phyloP scores from a whole-genome alignment of 2,329 filamentous ascomycete genomes.

The Colletotrichum higginsianum region DNA sequence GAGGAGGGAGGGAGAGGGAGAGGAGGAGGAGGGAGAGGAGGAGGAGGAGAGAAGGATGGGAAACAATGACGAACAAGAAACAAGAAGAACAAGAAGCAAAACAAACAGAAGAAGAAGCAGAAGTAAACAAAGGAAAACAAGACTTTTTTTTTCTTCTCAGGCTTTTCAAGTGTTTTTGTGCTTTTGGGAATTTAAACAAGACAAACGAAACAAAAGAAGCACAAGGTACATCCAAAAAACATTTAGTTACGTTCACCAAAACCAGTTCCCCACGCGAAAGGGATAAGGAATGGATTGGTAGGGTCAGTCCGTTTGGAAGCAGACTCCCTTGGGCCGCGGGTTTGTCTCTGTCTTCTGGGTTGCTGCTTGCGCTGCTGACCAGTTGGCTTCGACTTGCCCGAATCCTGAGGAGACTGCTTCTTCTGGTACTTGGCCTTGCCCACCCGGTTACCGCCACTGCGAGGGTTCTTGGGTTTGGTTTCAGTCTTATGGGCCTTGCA shows the following conservation, averaged over 20 bases:
- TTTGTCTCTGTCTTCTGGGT: background rate
- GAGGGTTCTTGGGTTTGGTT: background rate
- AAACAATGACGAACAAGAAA: background rate
- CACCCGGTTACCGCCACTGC: background rate
- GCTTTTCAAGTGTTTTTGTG: conserved; percentile 22
- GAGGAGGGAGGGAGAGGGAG: too few relatives aligned
- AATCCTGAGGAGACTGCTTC: background rate
- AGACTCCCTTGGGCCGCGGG: background rate
- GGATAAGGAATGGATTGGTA: background rate
- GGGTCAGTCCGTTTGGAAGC: background rate
- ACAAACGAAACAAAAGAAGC: background rate
- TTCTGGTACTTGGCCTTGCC: background rate
- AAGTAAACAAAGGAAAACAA: background rate
- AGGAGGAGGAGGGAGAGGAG: background rate
- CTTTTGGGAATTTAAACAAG: background rate
- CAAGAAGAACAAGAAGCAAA: background rate
- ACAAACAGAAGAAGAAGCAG: background rate
- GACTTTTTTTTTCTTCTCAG: background rate
- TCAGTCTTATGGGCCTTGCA: background rate
- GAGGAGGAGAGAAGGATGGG: background rate
- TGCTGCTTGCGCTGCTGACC: conserved; percentile 6
- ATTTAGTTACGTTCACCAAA: background rate
- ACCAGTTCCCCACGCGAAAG: background rate
- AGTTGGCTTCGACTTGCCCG: background rate
- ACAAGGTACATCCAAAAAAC: background rate